Conservation (phyloP, 1,284 basidiomycete species). For the Pseudomicrostroma phylloplanum region DNA sequence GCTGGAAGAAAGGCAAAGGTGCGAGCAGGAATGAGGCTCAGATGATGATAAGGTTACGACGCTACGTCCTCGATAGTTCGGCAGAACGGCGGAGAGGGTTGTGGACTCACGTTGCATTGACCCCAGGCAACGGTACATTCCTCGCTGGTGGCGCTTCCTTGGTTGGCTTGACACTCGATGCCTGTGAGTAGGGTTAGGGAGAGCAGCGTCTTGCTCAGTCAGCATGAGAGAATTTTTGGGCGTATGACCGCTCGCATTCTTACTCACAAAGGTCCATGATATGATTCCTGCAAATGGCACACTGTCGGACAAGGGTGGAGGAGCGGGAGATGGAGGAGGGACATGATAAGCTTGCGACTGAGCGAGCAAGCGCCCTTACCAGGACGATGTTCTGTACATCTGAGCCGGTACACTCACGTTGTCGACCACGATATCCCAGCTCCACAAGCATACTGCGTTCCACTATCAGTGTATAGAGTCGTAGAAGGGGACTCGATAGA, state of each 20-base stretch:
- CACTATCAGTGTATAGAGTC: conserved; percentile 28
- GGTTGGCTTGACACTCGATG: conserved; percentile 99
- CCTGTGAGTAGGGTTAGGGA: conserved; percentile 56
- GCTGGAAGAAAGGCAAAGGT: conserved; percentile 57
- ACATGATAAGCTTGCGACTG: neutral
- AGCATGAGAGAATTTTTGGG: neutral
- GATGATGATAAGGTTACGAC: too few species aligned
- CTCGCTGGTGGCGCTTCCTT: conserved; percentile 88
- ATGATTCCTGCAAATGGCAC: conserved; percentile 50
- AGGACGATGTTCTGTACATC: neutral
- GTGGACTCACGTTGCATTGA: conserved; percentile 79
- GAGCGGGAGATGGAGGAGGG: neutral
- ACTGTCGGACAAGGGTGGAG: conserved; percentile 21
- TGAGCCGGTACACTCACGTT: conserved; percentile 30
- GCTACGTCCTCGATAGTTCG: too few species aligned
- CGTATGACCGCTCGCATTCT: neutral
- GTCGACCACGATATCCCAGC: conserved; percentile 50
- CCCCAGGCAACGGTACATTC: conserved; percentile 99
- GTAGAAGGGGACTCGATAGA: neutral
- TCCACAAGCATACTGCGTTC: conserved; percentile 49
- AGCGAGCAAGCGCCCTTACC: neutral
- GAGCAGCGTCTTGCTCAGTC: neutral
- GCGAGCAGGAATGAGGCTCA: too few species aligned
- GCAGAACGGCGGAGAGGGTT: too few species aligned
- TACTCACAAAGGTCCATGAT: conserved; percentile 50